phyloP scores from a whole-genome alignment of 1,284 basidiomycete species.

The Trametes sp. region DNA sequence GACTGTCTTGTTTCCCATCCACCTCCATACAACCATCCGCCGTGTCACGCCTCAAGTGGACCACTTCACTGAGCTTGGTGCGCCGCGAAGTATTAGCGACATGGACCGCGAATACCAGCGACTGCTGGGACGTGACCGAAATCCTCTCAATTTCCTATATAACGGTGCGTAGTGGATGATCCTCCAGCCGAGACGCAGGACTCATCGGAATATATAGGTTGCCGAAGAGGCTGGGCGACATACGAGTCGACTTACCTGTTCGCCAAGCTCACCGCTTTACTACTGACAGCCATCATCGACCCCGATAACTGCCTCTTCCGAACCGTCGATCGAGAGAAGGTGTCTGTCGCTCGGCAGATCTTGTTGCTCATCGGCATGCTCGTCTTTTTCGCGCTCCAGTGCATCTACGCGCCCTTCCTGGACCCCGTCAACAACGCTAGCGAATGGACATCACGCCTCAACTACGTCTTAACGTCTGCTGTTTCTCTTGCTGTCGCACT shows the following conservation, averaged over 20 bases:
- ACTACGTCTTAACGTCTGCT: constrained; percentile 71
- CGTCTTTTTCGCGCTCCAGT: constrained; percentile 69
- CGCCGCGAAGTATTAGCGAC: constrained; percentile 60
- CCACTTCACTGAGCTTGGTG: constrained; percentile 75
- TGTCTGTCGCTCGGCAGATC: constrained; percentile 69
- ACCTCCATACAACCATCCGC: constrained; percentile 63
- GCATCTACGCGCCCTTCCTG: constrained; percentile 69
- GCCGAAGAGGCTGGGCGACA: constrained; percentile 71
- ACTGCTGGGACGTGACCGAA: constrained; percentile 67
- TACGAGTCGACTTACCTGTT: constrained; percentile 70
- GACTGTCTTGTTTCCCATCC: constrained; percentile 77
- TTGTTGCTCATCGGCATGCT: constrained; percentile 67
- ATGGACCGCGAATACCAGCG: constrained; percentile 80
- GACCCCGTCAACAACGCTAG: constrained; percentile 80
- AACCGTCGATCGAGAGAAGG: constrained; percentile 53
- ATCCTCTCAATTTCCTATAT: constrained; percentile 79
- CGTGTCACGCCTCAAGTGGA: constrained; percentile 72
- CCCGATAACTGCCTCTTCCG: constrained; percentile 81
- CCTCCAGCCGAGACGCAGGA: too few relatives aligned
- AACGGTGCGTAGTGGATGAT: constrained; percentile 51
- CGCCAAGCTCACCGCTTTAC: constrained; percentile 74
- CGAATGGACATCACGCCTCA: constrained; percentile 76
- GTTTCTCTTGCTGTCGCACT: constrained; percentile 68
- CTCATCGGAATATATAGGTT: too few relatives aligned
- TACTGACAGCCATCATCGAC: constrained; percentile 73